Evolutionary conservation across 192 early-diverging fungal species (phyloP), one percentile per base, ranked within the genome.

Genomic region (Coemansia sp.): DNA sequence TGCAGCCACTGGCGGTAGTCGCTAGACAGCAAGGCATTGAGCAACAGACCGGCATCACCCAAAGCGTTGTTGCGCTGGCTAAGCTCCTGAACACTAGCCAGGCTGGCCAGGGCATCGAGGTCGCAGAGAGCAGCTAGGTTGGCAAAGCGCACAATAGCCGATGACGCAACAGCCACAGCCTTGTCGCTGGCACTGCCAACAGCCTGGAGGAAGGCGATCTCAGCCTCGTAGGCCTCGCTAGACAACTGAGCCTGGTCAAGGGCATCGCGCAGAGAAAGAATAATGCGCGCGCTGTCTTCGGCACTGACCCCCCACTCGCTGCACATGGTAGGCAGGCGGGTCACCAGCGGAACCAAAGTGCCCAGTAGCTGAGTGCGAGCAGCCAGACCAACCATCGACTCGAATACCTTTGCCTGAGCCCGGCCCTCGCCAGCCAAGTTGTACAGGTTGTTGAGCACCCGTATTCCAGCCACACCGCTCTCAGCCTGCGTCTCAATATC

Each of bases 301-400:
- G 38, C 66, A 0, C n/a, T 55, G 3, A 40, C 58, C 14, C 43
- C 63, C 82, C 77, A 79, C 65, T 72, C 76, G 38, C 49, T 55
- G 28, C 66, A 46, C 72, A 77, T 35, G 67, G 66, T 33, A 0
- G 62, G 39, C 23, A 84, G 64, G 19, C 74, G 60, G 23, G 67
- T 43, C n/a, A 79, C 59, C 28, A 66, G 44, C 4, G 73, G 69
- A 61, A 79, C 74, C 28, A 84, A 28, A 6, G 62, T 33, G 2
- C 38, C 62, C 40, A 79, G 44, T 67, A 62, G 46, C 35, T 67
- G 19, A 40, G 81, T 82, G 57, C 90, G 80, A 37, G 86, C 82
- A 17, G 93, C 94, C 69, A 92, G 86, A 42, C 86, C 86, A 28
- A 96, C 83, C 68, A 98, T 91, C 64, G 88, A 82, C 47, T 82